These are phyloP conservation scores for Fusarium miscanthi DNA, from an alignment of 2,329 filamentous ascomycete genomes.

Conservation along the genomic window DNA sequence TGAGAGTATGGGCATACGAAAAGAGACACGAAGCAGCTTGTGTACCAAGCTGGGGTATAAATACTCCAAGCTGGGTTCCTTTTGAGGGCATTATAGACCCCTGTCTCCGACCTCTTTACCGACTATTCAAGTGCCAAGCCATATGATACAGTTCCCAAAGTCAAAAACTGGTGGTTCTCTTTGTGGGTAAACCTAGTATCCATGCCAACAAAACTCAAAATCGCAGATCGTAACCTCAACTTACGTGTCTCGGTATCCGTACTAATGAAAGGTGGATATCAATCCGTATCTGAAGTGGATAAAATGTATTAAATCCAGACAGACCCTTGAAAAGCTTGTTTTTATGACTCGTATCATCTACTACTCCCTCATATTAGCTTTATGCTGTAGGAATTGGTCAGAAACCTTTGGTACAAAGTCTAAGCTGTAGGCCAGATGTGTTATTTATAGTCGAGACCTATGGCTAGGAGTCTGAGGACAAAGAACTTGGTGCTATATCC, in stretches of 20 bases:
- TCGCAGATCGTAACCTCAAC: neutral
- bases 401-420: too few species aligned
- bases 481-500: too few species aligned
- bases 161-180: accelerated
- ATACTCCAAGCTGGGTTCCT: accelerated
- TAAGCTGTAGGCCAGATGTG: too few species aligned
- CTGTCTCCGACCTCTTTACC: accelerated
- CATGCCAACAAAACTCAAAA: neutral
- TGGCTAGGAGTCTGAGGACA: too few species aligned
- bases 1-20: neutral
- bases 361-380: too few species aligned
- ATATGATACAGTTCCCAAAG: neutral
- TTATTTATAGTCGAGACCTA: too few species aligned
- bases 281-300: neutral
- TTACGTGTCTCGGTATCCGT: neutral
- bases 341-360: neutral
- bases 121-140: neutral
- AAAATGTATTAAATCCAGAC: neutral
- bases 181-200: neutral
- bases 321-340: neutral
- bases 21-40: neutral
- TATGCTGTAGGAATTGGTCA: too few species aligned
- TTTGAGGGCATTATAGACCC: accelerated
- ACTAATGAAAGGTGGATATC: neutral
- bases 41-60: neutral